Conservation (phyloP, 345 rosid species). For the Xanthoceras sorbifolium region DNA sequence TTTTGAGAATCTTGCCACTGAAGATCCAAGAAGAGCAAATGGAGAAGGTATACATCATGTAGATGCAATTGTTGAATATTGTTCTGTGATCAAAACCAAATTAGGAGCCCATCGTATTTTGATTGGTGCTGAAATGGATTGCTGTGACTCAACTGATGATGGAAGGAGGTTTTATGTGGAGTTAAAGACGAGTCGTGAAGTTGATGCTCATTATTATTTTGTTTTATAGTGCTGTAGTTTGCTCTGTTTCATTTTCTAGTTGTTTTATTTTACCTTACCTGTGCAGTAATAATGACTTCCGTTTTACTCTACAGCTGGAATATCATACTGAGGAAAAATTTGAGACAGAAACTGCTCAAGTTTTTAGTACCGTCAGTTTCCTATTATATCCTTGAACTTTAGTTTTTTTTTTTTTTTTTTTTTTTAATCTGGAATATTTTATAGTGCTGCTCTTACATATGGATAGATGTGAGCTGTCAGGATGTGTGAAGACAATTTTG, state of each 20-base stretch:
- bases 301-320: constrained; percentile 58
- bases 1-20: constrained; percentile 94
- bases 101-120: constrained; percentile 94
- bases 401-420: constrained; percentile 11
- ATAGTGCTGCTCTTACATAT: not conserved
- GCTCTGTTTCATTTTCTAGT: not conserved
- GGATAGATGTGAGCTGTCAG: not conserved
- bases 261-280: not conserved
- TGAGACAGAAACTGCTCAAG: constrained; percentile 83
- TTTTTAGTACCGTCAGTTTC: constrained; percentile 65
- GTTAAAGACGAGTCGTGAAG: constrained; percentile 97
- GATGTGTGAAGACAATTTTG: too few relatives aligned
- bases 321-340: constrained; percentile 77
- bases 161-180: constrained; percentile 92
- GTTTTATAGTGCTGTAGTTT: constrained; percentile 6
- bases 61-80: constrained; percentile 86
- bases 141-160: constrained; percentile 82
- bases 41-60: constrained; percentile 83
- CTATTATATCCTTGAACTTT: constrained; percentile 1
- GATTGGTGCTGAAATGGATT: constrained; percentile 99
- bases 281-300: constrained; percentile 13
- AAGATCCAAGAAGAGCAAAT: constrained; percentile 75
- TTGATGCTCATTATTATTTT: constrained; percentile 25
- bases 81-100: constrained; percentile 87
- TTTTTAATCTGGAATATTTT: not conserved